Conservation (phyloP, 805 yeast species). For the Middelhovenomyces tepae region DNA sequence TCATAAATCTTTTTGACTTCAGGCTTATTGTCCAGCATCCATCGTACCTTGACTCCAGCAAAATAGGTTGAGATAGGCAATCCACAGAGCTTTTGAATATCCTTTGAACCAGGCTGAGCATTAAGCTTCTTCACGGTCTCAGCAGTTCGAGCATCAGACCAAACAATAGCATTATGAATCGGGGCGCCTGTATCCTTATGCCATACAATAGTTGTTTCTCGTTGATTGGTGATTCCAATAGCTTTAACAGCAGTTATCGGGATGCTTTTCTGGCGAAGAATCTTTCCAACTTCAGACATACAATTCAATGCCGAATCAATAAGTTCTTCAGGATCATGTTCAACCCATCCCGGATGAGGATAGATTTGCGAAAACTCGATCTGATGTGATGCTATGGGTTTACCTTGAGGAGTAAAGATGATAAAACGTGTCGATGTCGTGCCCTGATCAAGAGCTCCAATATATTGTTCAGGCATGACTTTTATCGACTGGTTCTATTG, state of each 20-base stretch:
- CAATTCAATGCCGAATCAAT: constrained; percentile 75
- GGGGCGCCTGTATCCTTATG: constrained; percentile 74
- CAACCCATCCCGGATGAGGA: constrained; percentile 62
- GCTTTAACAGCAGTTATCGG: constrained; percentile 52
- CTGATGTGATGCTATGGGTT: constrained; percentile 80
- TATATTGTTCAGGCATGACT: constrained; percentile 12
- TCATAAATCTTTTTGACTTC: constrained; percentile 60
- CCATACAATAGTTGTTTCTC: constrained; percentile 89
- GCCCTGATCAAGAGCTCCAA: constrained; percentile 79
- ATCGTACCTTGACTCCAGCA: constrained; percentile 79
- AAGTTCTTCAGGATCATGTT: constrained; percentile 80
- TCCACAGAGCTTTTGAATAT: constrained; percentile 61
- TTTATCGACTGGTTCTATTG: too few species aligned
- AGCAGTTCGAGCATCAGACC: constrained; percentile 91
- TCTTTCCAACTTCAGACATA: constrained; percentile 34
- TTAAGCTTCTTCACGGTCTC: constrained; percentile 57
- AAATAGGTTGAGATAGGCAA: constrained; percentile 86
- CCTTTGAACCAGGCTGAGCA: constrained; percentile 45
- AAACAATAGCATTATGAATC: constrained; percentile 80
- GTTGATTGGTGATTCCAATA: constrained; percentile 89
- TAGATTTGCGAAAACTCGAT: constrained; percentile 59
- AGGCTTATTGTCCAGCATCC: constrained; percentile 79
- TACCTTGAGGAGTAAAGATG: constrained; percentile 61
- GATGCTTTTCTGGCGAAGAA: too few species aligned
- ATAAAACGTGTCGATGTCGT: constrained; percentile 89